A percentile compares a stretch with the other conserved stretches of the same genome.
These are phyloP conservation scores for Chlamydomonas eustigma DNA, from an alignment of 139 green algal genomes.

Conservation along the genomic window DNA sequence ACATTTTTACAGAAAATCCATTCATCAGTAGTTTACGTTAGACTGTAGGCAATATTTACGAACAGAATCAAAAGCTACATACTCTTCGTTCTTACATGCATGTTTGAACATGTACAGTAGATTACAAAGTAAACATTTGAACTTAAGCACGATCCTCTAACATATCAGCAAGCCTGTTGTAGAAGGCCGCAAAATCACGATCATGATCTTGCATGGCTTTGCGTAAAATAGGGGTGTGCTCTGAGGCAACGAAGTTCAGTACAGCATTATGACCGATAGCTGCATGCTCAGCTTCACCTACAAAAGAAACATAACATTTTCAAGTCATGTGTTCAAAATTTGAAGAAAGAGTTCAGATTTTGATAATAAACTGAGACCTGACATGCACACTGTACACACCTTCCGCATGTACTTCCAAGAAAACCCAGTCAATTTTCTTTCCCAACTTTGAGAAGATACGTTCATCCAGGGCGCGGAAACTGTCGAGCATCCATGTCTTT, in stretches of 20 bases:
- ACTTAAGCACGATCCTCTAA: slow-evolving; percentile 46
- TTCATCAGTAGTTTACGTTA: no score
- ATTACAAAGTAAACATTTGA: no score
- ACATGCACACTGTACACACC: slow-evolving; percentile 32
- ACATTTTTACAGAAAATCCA: no score
- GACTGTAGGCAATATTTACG: no score
- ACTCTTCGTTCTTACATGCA: no score
- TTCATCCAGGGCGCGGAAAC: slow-evolving; percentile 67
- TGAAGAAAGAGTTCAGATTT: background rate
- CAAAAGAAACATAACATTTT: background rate
- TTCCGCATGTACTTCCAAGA: slow-evolving; percentile 88
- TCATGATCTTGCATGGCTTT: slow-evolving; percentile 84
- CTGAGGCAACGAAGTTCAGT: slow-evolving; percentile 64
- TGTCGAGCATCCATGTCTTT: slow-evolving; percentile 92
- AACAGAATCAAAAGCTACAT: no score
- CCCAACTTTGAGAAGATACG: slow-evolving; percentile 41
- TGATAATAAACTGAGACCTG: background rate
- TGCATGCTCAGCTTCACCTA: slow-evolving; percentile 85
- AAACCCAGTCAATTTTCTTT: slow-evolving; percentile 76
- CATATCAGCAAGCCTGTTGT: slow-evolving; percentile 79
- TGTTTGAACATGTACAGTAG: no score
- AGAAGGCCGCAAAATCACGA: slow-evolving; percentile 87
- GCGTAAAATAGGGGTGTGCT: slow-evolving; percentile 52
- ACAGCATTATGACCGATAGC: slow-evolving; percentile 86
- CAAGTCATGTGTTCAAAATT: background rate